Base-by-base conservation (phyloP, 768 basidiomycete genomes). In the Pleurotus salmoneostramineus region DNA sequence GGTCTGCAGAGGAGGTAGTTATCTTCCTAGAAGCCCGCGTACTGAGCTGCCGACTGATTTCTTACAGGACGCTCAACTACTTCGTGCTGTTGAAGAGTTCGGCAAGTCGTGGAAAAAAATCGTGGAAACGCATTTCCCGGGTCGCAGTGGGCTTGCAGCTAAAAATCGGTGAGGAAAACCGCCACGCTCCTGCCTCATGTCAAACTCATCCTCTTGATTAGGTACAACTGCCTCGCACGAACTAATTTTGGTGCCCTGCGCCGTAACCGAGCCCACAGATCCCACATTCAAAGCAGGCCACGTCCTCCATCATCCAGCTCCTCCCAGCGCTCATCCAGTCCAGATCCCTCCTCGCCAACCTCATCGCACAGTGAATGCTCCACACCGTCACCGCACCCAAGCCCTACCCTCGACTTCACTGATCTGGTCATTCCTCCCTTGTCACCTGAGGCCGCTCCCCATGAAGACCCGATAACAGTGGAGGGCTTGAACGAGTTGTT, bases 71-170 rank as follows among this genome's bases (percentile, higher is more conserved):
- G 77, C 78, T 32, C 62, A 79, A 14, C 76, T 84, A n/a, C 69
- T 84, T 14, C 73, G 75, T 60, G 82, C 83, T 3, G 83, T 84
- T 47, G 71, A 77, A 45, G 77, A 79, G 57, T 80, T 83, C 57
- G 83, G 83, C n/a, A 83, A 81, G 64, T 79, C 81, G 5, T 84
- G 83, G 83, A 82, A 82, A 0, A 83, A 83, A 64, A 84, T 84
- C 45, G 83, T 83, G 34, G 81, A 82, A 64, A 81, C 78, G 5
- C 81, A 83, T 62, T 83, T 84, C 67, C 83, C 83, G 46, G 82
- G 83, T 5, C 74, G 83, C 46, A 84, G 82, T n/a, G 83, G 82
- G 11, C 71, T 84, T 17, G 80, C 82, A 2, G 82, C 82, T 12
- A 84, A 83, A 74, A 84, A 84, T 67, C 74, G 82, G 81, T 82